These are phyloP conservation scores for Chaetothyriales sp. DNA, from an alignment of 2,329 filamentous ascomycete species.

Conservation along the genomic window DNA sequence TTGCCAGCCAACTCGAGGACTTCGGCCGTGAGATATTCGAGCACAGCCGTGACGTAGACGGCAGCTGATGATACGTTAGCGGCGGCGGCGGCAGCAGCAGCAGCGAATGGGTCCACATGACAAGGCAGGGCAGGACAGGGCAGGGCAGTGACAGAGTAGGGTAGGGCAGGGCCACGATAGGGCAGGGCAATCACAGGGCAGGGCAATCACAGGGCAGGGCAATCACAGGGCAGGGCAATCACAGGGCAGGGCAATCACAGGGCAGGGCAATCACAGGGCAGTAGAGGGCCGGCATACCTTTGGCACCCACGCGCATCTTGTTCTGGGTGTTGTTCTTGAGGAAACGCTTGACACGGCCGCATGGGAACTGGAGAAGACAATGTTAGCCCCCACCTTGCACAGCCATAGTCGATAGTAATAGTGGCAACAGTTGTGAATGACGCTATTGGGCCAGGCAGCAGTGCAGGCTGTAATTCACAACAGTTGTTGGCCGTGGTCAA, in stretches of 20 bases:
- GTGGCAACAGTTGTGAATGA: background rate
- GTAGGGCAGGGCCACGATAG: background rate
- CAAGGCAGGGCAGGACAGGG: constrained; percentile 1
- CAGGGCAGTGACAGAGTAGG: background rate
- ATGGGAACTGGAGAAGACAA: constrained; percentile 61
- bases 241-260: background rate
- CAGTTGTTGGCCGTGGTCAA: no score
- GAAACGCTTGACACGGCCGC: constrained; percentile 99
- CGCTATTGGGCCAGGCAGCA: no score
- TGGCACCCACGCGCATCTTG: constrained; percentile 98
- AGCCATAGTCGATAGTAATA: background rate
- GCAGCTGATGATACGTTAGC: constrained; percentile 48
- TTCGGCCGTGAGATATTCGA: constrained; percentile 96
- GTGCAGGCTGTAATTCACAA: no score
- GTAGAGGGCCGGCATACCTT: constrained; percentile 36
- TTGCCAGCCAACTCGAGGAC: constrained; percentile 96
- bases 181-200: background rate
- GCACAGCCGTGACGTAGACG: constrained; percentile 93
- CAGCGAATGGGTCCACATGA: constrained; percentile 9
- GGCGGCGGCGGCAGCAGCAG: no score
- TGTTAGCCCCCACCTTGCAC: background rate
- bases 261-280: background rate
- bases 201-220: background rate
- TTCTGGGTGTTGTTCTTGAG: constrained; percentile 98
- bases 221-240: background rate